These are phyloP conservation scores for Ogataea hybrid DNA, from an alignment of 1,139 yeast species.

Conservation along the genomic window DNA sequence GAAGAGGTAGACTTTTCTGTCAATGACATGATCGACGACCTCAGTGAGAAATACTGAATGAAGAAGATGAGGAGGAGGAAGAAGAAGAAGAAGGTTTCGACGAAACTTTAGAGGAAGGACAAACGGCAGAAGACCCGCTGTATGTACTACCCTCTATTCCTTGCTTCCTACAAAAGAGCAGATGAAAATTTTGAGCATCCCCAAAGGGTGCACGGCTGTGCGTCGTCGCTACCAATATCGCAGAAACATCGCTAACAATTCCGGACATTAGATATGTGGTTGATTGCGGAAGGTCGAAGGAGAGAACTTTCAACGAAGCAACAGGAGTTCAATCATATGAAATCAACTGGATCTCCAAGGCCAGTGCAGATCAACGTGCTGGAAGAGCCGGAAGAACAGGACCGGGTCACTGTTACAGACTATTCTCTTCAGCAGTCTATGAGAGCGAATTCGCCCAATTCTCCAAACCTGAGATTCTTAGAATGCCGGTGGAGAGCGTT, in stretches of 20 bases:
- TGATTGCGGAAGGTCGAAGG: slow-evolving; percentile 94
- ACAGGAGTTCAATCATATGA: too few relatives aligned
- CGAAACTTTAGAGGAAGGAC: slow-evolving; percentile 72
- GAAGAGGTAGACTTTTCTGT: slow-evolving; percentile 80
- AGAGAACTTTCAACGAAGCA: too few relatives aligned
- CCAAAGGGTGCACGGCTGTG: slow-evolving; percentile 80
- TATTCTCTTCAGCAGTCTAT: slow-evolving; percentile 96
- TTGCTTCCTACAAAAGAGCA: slow-evolving; percentile 90
- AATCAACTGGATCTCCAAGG: too few relatives aligned
- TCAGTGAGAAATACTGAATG: slow-evolving; percentile 25
- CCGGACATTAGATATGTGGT: slow-evolving; percentile 95
- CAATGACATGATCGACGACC: slow-evolving; percentile 31
- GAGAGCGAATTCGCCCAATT: slow-evolving; percentile 84
- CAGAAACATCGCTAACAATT: slow-evolving; percentile 95
- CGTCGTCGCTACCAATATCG: slow-evolving; percentile 95
- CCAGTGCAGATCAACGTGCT: too few relatives aligned
- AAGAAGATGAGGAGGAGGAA: slow-evolving; percentile 51
- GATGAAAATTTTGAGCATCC: slow-evolving; percentile 89
- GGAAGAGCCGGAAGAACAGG: too few relatives aligned
- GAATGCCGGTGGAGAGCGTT: slow-evolving; percentile 96
- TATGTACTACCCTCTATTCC: slow-evolving; percentile 92
- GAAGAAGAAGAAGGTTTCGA: slow-evolving; percentile 95
- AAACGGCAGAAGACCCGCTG: slow-evolving; percentile 75
- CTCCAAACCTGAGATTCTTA: slow-evolving; percentile 81
- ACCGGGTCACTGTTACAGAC: too few relatives aligned